Percentiles rank a stretch among this genome's conserved stretches.
phyloP scores from a whole-genome alignment of 495 filamentous ascomycete genomes.

The Aspergillus saccharolyticus region DNA sequence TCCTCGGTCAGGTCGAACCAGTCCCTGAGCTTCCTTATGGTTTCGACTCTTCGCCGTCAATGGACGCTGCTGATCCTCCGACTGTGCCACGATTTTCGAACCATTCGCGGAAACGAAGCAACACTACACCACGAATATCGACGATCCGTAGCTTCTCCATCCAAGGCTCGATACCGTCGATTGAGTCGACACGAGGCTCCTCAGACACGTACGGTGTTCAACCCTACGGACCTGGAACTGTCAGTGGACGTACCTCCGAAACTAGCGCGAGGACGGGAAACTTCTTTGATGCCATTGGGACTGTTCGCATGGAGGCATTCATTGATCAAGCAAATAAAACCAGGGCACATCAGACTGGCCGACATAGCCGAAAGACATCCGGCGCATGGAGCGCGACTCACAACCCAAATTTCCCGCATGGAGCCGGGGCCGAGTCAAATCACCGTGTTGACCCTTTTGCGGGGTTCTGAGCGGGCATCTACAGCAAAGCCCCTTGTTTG shows the following conservation, averaged over 20 bases:
- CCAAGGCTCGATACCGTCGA: conserved; percentile 44
- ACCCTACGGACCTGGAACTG: conserved; percentile 19
- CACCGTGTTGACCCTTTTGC: conserved; percentile 33
- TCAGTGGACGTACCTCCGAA: conserved; percentile 42
- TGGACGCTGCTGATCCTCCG: conserved; percentile 67
- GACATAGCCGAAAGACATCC: conserved; percentile 32
- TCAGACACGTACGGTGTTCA: conserved; percentile 49
- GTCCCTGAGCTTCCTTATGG: conserved; percentile 32
- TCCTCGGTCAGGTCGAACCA: conserved; percentile 28
- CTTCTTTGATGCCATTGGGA: conserved; percentile 69
- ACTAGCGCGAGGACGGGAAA: conserved; percentile 38
- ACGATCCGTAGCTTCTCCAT: conserved; percentile 74
- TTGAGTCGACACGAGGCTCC: conserved; percentile 47
- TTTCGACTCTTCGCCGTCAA: conserved; percentile 19
- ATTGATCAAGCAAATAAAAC: conserved; percentile 38
- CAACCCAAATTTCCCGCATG: conserved; percentile 29
- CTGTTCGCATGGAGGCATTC: conserved; percentile 96
- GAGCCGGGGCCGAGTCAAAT: conserved; percentile 28
- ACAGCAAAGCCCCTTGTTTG: background rate
- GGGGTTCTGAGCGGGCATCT: conserved; percentile 1
- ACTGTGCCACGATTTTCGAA: conserved; percentile 69
- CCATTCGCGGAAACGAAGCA: conserved; percentile 80
- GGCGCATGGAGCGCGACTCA: conserved; percentile 35
- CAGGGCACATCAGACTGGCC: conserved; percentile 14
- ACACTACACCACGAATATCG: conserved; percentile 68